Percentiles rank a stretch among this genome's conserved stretches.
These are phyloP conservation scores for Colletotrichum chlorophyti DNA, from an alignment of 2,329 filamentous ascomycete genomes.

Conservation along the genomic window DNA sequence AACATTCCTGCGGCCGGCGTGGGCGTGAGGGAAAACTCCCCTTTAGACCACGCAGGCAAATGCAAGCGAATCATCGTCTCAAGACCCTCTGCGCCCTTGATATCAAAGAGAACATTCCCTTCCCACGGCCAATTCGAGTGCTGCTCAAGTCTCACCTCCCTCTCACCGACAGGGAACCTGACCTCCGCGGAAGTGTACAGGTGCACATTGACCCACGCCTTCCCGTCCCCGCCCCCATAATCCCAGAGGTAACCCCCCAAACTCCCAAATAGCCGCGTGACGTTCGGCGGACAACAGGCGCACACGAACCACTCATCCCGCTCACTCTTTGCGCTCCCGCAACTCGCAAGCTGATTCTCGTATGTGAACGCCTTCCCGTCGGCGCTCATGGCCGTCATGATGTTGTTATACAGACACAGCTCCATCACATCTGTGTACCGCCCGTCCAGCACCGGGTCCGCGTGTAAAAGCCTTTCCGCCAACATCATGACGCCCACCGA, in stretches of 20 bases:
- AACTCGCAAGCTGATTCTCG: conserved; percentile 65
- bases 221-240: conserved; percentile 36
- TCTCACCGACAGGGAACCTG: conserved; percentile 42
- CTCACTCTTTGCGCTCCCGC: conserved; percentile 53
- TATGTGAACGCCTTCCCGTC: conserved; percentile 67
- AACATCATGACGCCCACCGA: conserved; percentile 67
- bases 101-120: conserved; percentile 54
- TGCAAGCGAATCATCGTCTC: conserved; percentile 53
- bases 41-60: conserved; percentile 59
- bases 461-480: conserved; percentile 60
- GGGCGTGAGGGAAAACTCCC: conserved; percentile 42
- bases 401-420: conserved; percentile 64
- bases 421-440: conserved; percentile 67
- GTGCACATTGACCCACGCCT: conserved; percentile 57
- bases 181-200: conserved; percentile 60
- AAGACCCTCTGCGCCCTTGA: conserved; percentile 38
- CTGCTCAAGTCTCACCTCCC: conserved; percentile 51
- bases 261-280: conserved; percentile 61
- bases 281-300: conserved; percentile 67
- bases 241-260: conserved; percentile 65
- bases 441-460: conserved; percentile 52
- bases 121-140: conserved; percentile 64
- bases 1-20: conserved; percentile 36
- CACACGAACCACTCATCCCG: conserved; percentile 65
- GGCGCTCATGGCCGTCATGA: conserved; percentile 63